A percentile compares a stretch with the other conserved stretches of the same genome.
phyloP scores from a whole-genome alignment of 768 basidiomycete genomes.

The Dentipellis sp. region DNA sequence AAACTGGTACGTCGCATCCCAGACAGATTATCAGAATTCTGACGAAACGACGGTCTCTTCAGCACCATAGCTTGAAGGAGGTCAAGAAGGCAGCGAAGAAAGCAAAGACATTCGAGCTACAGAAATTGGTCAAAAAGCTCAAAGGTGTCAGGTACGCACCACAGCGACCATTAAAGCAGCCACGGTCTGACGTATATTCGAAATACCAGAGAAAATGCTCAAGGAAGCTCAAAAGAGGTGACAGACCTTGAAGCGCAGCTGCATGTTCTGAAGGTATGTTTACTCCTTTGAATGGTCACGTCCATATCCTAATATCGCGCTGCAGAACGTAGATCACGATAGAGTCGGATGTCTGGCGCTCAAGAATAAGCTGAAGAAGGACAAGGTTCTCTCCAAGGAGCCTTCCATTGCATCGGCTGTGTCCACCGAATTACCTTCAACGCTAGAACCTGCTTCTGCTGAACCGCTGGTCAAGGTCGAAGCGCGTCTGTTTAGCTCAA shows the following conservation, averaged over 20 bases:
- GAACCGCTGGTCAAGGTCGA: slow-evolving; percentile 51
- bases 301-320: slow-evolving; percentile 1
- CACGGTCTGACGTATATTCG: not conserved
- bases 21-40: not conserved
- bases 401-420: slow-evolving; percentile 28
- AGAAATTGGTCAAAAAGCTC: slow-evolving; percentile 75
- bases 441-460: slow-evolving; percentile 21
- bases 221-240: slow-evolving; percentile 29
- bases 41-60: not conserved
- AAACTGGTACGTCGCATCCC: slow-evolving; percentile 6
- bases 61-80: slow-evolving; percentile 74
- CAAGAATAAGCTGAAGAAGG: slow-evolving; percentile 64
- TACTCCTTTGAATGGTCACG: not conserved
- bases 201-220: slow-evolving; percentile 23
- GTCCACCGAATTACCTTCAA: slow-evolving; percentile 18
- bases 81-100: slow-evolving; percentile 73
- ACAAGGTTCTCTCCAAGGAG: slow-evolving; percentile 39
- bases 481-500: slow-evolving; percentile 68
- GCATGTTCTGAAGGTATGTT: slow-evolving; percentile 51
- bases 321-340: slow-evolving; percentile 50
- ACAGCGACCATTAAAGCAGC: not conserved
- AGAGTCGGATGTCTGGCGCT: slow-evolving; percentile 57
- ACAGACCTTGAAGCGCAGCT: slow-evolving; percentile 52
- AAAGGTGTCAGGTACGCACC: slow-evolving; percentile 51
- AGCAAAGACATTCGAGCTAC: slow-evolving; percentile 71